Conservation (phyloP, 495 filamentous ascomycete genomes). For the Hypomontagnella monticulosa region DNA sequence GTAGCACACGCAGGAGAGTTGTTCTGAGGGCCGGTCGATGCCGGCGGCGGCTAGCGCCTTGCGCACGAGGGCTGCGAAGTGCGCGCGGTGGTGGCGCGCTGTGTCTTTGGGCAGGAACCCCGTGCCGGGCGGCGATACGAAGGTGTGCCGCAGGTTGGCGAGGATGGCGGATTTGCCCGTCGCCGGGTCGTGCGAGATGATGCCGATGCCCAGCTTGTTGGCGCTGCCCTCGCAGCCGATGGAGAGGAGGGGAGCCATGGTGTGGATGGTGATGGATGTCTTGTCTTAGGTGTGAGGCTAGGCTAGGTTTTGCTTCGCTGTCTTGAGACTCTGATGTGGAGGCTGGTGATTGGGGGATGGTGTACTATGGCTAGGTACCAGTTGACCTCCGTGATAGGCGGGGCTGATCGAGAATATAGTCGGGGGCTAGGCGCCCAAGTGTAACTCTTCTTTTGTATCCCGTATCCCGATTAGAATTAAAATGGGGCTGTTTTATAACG, state of each 20-base stretch:
- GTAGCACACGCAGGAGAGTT: conserved; percentile 93
- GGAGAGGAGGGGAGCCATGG: conserved; percentile 73
- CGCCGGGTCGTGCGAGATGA: conserved; percentile 80
- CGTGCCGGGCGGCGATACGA: conserved; percentile 87
- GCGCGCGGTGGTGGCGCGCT: conserved; percentile 86
- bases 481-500: no score
- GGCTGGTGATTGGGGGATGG: no score
- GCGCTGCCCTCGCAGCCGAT: conserved; percentile 96
- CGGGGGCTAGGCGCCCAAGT: no score
- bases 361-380: no score
- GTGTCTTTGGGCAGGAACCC: conserved; percentile 98
- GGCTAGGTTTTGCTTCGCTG: not conserved
- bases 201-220: conserved; percentile 95
- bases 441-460: no score
- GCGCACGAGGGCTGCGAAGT: conserved; percentile 82
- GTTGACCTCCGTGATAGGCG: no score
- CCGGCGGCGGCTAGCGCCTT: conserved; percentile 76
- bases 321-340: not conserved
- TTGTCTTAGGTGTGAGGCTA: not conserved
- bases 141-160: conserved; percentile 94
- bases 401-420: no score
- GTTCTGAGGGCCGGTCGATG: conserved; percentile 58
- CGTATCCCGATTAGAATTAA: no score
- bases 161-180: conserved; percentile 76
- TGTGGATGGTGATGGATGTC: conserved; percentile 5